A percentile compares a stretch with the other conserved stretches of the same genome.
These are phyloP conservation scores for Psilocybe subaeruginosa DNA, from an alignment of 768 basidiomycete genomes.

Conservation along the genomic window DNA sequence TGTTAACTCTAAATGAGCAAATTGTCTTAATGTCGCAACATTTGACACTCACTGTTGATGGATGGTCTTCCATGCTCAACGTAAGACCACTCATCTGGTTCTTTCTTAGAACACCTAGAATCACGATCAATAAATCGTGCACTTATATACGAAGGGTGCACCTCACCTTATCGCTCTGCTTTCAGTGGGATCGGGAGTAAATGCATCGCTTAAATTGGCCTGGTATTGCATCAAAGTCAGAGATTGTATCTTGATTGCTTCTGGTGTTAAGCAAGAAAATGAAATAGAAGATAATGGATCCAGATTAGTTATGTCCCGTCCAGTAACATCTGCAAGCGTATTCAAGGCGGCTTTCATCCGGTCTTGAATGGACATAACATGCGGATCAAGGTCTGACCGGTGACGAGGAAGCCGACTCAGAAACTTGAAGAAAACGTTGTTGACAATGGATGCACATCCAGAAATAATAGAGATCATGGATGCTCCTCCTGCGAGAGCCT, in stretches of 20 bases:
- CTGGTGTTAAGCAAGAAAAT: conserved; percentile 63
- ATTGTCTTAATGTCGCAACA: conserved; percentile 7
- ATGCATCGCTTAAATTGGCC: conserved; percentile 46
- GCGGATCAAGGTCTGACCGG: conserved; percentile 49
- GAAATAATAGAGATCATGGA: conserved; percentile 59
- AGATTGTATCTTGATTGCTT: conserved; percentile 53
- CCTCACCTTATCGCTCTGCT: conserved; percentile 68
- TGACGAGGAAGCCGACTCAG: conserved; percentile 53
- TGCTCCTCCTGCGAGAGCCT: conserved; percentile 46
- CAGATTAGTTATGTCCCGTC: conserved; percentile 43
- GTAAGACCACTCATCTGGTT: conserved; percentile 65
- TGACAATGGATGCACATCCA: conserved; percentile 60
- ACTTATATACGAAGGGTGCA: conserved; percentile 21
- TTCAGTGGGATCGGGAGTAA: conserved; percentile 58
- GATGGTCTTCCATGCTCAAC: conserved; percentile 58
- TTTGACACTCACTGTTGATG: conserved; percentile 44
- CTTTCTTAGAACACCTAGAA: conserved; percentile 56
- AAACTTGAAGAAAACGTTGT: conserved; percentile 67
- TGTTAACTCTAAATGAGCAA: not conserved
- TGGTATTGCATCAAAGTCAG: conserved; percentile 50
- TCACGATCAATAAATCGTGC: conserved; percentile 3
- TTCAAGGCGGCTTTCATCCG: conserved; percentile 59
- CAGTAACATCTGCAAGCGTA: conserved; percentile 52
- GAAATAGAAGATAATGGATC: conserved; percentile 67
- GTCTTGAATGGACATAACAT: conserved; percentile 37